phyloP scores from a whole-genome alignment of 208 protist genomes.

The Acanthamoeba rhysodes region DNA sequence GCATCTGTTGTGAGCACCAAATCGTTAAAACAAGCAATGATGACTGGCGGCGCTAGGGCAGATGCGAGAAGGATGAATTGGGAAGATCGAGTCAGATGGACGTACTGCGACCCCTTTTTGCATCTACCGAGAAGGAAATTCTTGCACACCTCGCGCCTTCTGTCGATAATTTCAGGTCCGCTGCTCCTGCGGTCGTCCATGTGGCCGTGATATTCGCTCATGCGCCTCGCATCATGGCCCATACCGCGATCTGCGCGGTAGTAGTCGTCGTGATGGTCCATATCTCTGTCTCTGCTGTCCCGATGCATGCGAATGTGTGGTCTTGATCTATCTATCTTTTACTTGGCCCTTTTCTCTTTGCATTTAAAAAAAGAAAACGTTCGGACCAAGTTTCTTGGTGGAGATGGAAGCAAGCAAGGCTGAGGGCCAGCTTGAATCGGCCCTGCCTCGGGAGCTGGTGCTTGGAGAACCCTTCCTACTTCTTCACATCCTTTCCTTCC shows the following conservation, averaged over 20 bases:
- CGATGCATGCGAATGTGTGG: not conserved
- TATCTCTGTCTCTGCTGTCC: not conserved
- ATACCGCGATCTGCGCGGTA: not conserved
- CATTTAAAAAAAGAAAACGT: not conserved
- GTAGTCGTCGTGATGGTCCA: not conserved
- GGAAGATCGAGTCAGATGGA: not conserved
- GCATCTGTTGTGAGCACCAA: not conserved
- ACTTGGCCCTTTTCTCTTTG: too few species aligned
- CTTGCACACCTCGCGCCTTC: conserved; percentile 32
- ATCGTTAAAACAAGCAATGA: not conserved
- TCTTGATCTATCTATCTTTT: too few species aligned
- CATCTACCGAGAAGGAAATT: conserved; percentile 42
- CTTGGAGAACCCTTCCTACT: not conserved
- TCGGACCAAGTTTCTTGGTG: not conserved
- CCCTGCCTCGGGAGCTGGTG: not conserved
- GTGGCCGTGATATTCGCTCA: not conserved
- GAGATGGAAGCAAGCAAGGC: not conserved
- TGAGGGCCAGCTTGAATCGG: too few species aligned
- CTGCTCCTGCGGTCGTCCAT: conserved; percentile 22
- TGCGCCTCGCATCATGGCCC: not conserved
- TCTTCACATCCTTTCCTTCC: conserved; percentile 47
- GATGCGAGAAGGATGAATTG: too few species aligned
- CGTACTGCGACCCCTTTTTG: conserved; percentile 23
- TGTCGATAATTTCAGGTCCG: conserved; percentile 41
- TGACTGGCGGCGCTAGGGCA: too few species aligned